Conservation (phyloP, 352 stramenopile species). For the Globisporangium splendens region DNA sequence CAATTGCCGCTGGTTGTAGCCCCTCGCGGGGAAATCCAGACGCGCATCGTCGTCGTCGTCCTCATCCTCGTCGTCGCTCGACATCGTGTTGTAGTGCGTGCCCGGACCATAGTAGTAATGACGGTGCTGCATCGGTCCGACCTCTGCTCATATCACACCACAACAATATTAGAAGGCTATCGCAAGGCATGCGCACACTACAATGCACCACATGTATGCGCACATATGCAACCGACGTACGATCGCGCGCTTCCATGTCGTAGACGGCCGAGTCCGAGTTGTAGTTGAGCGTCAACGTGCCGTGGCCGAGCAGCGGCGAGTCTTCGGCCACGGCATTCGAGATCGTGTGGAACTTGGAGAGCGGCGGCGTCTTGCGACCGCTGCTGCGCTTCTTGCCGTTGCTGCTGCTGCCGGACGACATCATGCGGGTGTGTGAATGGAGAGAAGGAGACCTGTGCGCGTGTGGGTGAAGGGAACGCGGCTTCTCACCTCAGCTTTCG, state of each 20-base stretch:
- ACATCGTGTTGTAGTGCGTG: slow-evolving; percentile 45
- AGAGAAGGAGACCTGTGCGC: not conserved
- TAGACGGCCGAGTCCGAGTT: slow-evolving; percentile 86
- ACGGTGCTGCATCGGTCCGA: slow-evolving; percentile 31
- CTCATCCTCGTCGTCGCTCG: slow-evolving; percentile 37
- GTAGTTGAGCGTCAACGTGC: slow-evolving; percentile 68
- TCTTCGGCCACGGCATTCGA: slow-evolving; percentile 19
- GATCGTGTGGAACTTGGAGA: slow-evolving; percentile 19
- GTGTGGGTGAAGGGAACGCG: too few species aligned
- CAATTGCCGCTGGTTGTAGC: slow-evolving; percentile 26
- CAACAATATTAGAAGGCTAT: not conserved
- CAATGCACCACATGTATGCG: not conserved
- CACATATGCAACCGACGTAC: slow-evolving; percentile 5
- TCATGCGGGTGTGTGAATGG: not conserved
- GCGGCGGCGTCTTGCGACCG: slow-evolving; percentile 12
- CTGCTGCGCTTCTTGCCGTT: slow-evolving; percentile 4
- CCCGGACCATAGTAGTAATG: slow-evolving; percentile 54
- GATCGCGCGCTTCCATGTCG: slow-evolving; percentile 33
- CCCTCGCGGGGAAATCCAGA: slow-evolving; percentile 42
- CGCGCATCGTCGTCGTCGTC: slow-evolving; percentile 32
- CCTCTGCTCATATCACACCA: slow-evolving; percentile 5
- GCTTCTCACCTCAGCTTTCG: too few species aligned
- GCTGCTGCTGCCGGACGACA: slow-evolving; percentile 10
- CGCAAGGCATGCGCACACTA: not conserved
- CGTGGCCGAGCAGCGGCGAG: slow-evolving; percentile 48